Percentiles rank a stretch among this genome's conserved stretches.
Conservation (phyloP, 2,329 filamentous ascomycete species). For the Tolypocladium cylindrosporum region DNA sequence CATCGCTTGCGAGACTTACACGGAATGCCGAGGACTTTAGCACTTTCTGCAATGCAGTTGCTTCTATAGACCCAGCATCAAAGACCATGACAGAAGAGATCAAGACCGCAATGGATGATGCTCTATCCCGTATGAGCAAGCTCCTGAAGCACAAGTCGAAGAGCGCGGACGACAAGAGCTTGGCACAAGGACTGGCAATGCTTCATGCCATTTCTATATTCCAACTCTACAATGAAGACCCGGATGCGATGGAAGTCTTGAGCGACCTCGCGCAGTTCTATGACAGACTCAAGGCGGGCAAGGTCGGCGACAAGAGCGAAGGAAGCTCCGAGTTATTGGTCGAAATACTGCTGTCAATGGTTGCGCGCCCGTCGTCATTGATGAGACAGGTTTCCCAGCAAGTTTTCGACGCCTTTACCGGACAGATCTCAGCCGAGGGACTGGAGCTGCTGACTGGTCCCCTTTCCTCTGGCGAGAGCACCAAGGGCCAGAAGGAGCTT, state of each 20-base stretch:
- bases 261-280: conserved; percentile 73
- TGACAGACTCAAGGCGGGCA: conserved; percentile 47
- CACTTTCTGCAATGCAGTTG: conserved; percentile 42
- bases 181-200: conserved; percentile 59
- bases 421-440: conserved; percentile 62
- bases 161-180: conserved; percentile 24
- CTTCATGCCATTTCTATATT: conserved; percentile 78
- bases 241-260: conserved; percentile 73
- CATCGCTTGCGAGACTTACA: conserved; percentile 48
- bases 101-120: conserved; percentile 40
- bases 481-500: conserved; percentile 74
- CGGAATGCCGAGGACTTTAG: conserved; percentile 41
- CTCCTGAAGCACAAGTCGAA: conserved; percentile 32
- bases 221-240: conserved; percentile 82
- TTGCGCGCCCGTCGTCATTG: conserved; percentile 73
- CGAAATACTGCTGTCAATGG: conserved; percentile 83
- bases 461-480: conserved; percentile 67
- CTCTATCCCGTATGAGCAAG: conserved; percentile 41
- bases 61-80: conserved; percentile 40
- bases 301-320: conserved; percentile 35
- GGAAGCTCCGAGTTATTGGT: conserved; percentile 64
- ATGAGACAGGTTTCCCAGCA: conserved; percentile 81
- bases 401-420: conserved; percentile 75
- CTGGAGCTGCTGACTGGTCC: conserved; percentile 58
- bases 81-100: conserved; percentile 47